These are phyloP conservation scores for Hymenoscyphus fraxineus DNA, from an alignment of 2,329 filamentous ascomycete species.

Conservation along the genomic window DNA sequence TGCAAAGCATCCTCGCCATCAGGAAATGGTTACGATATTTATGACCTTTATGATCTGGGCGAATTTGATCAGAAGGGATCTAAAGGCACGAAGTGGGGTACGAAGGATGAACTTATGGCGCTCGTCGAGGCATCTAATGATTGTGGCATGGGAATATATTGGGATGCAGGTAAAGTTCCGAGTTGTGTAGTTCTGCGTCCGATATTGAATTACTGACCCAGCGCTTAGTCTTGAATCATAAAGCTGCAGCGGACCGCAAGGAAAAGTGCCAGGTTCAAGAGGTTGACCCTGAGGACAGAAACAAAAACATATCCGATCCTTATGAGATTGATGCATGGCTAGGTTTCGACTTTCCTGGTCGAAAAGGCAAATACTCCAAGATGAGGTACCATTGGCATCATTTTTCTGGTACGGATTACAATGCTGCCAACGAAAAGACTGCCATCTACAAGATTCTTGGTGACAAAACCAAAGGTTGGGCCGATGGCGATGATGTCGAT, in stretches of 20 bases:
- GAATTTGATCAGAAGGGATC: slow-evolving; percentile 70
- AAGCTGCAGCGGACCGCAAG: slow-evolving; percentile 62
- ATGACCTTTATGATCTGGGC: slow-evolving; percentile 67
- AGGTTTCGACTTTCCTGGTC: slow-evolving; percentile 61
- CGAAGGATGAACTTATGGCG: slow-evolving; percentile 54
- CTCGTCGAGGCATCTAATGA: slow-evolving; percentile 49
- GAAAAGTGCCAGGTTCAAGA: slow-evolving; percentile 61
- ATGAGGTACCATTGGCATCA: slow-evolving; percentile 65
- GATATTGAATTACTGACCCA: not conserved
- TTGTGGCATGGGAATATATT: slow-evolving; percentile 56
- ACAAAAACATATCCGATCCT: slow-evolving; percentile 48
- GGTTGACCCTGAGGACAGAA: slow-evolving; percentile 59
- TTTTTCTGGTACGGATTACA: slow-evolving; percentile 66
- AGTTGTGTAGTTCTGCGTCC: not conserved
- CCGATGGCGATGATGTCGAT: slow-evolving; percentile 53
- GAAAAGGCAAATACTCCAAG: slow-evolving; percentile 54
- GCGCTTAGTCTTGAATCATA: slow-evolving; percentile 61
- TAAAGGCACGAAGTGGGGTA: slow-evolving; percentile 64
- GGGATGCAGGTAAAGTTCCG: slow-evolving; percentile 51
- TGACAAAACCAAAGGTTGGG: slow-evolving; percentile 59
- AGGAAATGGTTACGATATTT: slow-evolving; percentile 67
- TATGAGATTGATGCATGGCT: slow-evolving; percentile 66
- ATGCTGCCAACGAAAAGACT: slow-evolving; percentile 50
- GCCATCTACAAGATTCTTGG: slow-evolving; percentile 65
- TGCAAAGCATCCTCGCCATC: slow-evolving; percentile 61